Percentiles rank a stretch among this genome's conserved stretches.
phyloP scores from a whole-genome alignment of 129 eudicot genomes.

The Flaveria linearis region DNA sequence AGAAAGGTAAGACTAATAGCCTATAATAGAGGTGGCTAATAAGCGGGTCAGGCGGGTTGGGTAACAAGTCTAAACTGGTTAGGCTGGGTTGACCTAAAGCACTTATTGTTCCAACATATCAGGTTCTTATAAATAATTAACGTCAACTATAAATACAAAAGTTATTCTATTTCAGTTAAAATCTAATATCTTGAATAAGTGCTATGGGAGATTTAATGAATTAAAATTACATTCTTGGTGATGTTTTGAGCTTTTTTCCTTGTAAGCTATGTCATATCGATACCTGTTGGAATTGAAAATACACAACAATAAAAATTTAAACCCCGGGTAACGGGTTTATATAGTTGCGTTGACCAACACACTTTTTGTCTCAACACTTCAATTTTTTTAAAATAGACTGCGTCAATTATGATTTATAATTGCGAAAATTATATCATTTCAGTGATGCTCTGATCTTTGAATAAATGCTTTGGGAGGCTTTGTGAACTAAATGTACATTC shows the following conservation, averaged over 20 bases:
- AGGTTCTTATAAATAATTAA: background rate
- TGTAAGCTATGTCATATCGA: background rate
- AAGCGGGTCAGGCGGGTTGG: background rate
- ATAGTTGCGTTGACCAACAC: background rate
- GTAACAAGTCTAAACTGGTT: background rate
- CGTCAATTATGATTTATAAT: background rate
- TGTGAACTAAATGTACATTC: background rate
- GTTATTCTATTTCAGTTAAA: no score
- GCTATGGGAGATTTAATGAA: conserved; percentile 14
- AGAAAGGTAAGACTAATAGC: conserved; percentile 60
- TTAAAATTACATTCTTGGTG: conserved; percentile 1
- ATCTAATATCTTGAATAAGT: background rate
- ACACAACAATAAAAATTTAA: background rate
- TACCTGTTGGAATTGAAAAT: background rate
- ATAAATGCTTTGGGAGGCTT: conserved; percentile 16
- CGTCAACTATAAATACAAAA: background rate
- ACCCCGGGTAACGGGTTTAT: background rate
- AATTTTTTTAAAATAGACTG: background rate
- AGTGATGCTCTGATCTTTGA: background rate
- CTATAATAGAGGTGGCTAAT: background rate
- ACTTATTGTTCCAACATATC: background rate
- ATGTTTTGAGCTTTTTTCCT: background rate
- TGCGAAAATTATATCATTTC: background rate
- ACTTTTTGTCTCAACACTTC: background rate
- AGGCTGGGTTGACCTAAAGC: background rate